Evolutionary conservation across 1,139 yeast species (phyloP).

Genomic region (Zygoascus sp.): DNA sequence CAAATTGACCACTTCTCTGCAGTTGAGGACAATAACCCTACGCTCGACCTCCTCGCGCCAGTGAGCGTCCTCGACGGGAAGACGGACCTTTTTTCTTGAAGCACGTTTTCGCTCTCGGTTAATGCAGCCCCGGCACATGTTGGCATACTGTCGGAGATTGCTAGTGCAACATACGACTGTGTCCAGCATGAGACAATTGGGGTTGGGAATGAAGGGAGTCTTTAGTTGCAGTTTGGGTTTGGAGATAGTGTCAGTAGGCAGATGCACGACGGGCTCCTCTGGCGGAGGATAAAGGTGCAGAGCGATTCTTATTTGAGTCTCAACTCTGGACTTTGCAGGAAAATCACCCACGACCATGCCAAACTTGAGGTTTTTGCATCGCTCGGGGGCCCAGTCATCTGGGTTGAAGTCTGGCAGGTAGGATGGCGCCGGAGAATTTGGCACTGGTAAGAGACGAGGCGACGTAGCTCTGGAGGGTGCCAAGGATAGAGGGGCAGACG

Average conservation of each 20-base stretch:
- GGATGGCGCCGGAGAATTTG: conserved; percentile 13
- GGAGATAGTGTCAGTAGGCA: conserved; percentile 79
- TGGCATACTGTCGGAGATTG: conserved; percentile 48
- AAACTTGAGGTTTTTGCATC: conserved; percentile 44
- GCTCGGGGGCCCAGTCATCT: conserved; percentile 26
- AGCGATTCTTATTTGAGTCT: conserved; percentile 78
- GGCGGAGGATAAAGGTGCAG: conserved; percentile 70
- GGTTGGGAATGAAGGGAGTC: conserved; percentile 36
- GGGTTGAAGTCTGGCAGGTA: conserved; percentile 35
- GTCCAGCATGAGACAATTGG: conserved; percentile 30
- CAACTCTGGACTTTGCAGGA: conserved; percentile 80
- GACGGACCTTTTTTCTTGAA: conserved; percentile 63
- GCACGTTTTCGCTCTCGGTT: conserved; percentile 89
- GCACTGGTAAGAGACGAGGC: neutral
- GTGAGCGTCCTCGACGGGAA: conserved; percentile 59
- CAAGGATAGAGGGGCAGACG: conserved; percentile 8
- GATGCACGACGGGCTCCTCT: conserved; percentile 58
- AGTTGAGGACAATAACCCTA: conserved; percentile 81
- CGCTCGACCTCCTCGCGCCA: conserved; percentile 70
- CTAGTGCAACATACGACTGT: conserved; percentile 37
- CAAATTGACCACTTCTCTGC: conserved; percentile 75
- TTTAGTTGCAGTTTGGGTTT: conserved; percentile 66
- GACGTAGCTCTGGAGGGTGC: neutral
- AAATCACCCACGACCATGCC: conserved; percentile 52
- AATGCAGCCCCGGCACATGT: conserved; percentile 78